These are phyloP conservation scores for Osmanthus fragrans DNA, from an alignment of 257 asterid species.

Conservation along the genomic window DNA sequence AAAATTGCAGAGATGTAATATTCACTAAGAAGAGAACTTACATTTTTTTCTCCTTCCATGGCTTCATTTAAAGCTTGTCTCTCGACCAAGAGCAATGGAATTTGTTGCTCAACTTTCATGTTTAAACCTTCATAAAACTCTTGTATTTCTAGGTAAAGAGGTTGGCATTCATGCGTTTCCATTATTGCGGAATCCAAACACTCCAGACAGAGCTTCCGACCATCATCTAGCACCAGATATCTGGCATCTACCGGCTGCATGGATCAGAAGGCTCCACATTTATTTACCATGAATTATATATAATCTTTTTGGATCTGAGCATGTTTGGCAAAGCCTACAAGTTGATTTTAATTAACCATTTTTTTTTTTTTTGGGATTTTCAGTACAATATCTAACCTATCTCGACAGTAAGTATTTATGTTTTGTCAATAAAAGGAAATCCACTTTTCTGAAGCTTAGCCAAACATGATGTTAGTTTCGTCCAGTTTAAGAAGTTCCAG, in stretches of 20 bases:
- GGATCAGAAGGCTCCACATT: slow-evolving; percentile 13
- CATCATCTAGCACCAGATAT: slow-evolving; percentile 86
- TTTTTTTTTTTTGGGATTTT: too few relatives aligned
- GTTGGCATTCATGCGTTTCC: slow-evolving; percentile 98
- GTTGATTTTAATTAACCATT: neutral
- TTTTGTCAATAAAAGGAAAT: too few relatives aligned
- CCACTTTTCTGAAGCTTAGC: neutral
- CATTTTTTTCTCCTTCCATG: slow-evolving; percentile 93
- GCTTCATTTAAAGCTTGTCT: slow-evolving; percentile 97
- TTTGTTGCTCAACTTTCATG: slow-evolving; percentile 96
- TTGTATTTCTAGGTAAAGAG: slow-evolving; percentile 90
- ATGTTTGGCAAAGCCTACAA: neutral
- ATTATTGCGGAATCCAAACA: slow-evolving; percentile 93
- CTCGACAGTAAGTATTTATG: neutral
- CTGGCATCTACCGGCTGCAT: slow-evolving; percentile 71
- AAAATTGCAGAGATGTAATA: neutral
- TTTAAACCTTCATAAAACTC: slow-evolving; percentile 89
- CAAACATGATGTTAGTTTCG: neutral
- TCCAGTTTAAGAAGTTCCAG: neutral
- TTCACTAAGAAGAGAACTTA: slow-evolving; percentile 31
- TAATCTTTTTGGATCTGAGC: neutral
- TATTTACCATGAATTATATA: neutral
- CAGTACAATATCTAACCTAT: neutral
- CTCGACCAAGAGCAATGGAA: slow-evolving; percentile 95
- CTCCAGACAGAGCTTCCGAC: slow-evolving; percentile 89